Base-by-base conservation (phyloP, 768 basidiomycete genomes). In the Calvatia gigantea region DNA sequence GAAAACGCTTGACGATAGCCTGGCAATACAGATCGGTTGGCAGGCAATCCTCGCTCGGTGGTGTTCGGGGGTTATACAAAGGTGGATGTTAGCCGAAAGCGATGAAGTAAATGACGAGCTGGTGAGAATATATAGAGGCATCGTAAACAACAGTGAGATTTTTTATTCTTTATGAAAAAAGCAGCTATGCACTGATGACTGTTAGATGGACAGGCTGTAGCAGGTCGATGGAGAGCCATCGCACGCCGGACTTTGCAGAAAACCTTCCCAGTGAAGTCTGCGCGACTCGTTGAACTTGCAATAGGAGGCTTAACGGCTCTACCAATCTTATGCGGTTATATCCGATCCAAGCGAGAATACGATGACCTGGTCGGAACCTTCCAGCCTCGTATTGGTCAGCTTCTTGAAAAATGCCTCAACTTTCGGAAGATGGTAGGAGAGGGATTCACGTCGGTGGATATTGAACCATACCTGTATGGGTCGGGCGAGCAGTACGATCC, bases 201-300 rank as follows among this genome's bases (percentile, higher is more conserved):
- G 38, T 45, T 54, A 78, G 77, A 76, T 63, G 73, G 71, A 27
- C 75, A 78, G 53, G 70, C 75, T 6, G 65, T 77, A 21, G 67
- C 73, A 4, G 72, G 74, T 23, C 67, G 73, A 44, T 79, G 77
- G 75, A 70, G 75, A 6, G 69, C 75, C n/a, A 62, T 78, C 33
- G 71, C 73, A 3, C 61, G 62, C 6, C 54, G 59, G 59, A 45
- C 65, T 49, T 27, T 59, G 37, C 32, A 60, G 47, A 58, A 57
- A 35, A 42, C 44, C 43, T 39, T 37, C 38, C 3, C 27, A 21
- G 9, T 25, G 35, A 21, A 23, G 37, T 43, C 17, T 15, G 17
- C 23, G 29, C 14, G n/a, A 47, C 44, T 33, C 17, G 7, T 47
- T 37, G 1, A 15, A 43, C 29, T 33, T 35, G 11, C 38, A 9